phyloP scores from a whole-genome alignment of 176 grass and related monocot species.

The Hyparrhenia diplandra region DNA sequence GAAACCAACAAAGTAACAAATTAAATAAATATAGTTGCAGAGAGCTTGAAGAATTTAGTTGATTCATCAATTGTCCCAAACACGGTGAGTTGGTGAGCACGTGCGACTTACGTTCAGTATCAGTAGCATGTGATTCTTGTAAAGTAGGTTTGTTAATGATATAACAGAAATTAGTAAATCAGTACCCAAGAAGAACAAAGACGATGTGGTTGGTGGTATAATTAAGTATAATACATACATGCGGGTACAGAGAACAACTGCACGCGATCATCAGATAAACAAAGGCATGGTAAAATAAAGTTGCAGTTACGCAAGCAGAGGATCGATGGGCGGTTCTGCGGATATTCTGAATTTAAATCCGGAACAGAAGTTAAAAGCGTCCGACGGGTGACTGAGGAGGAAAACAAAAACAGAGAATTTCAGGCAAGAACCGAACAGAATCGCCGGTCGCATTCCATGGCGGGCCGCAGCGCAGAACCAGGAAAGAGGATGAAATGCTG shows the following conservation, averaged over 20 bases:
- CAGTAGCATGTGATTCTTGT: neutral
- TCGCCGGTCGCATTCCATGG: neutral
- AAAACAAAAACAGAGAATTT: too few relatives aligned
- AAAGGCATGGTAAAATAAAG: too few relatives aligned
- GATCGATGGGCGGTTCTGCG: neutral
- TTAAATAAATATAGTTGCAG: neutral
- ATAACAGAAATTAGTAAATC: neutral
- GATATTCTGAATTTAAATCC: too few relatives aligned
- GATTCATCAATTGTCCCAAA: neutral
- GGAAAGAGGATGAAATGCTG: neutral
- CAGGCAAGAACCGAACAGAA: neutral
- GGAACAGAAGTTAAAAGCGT: neutral
- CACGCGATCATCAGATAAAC: neutral
- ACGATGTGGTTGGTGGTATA: neutral
- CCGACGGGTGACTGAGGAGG: too few relatives aligned
- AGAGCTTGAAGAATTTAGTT: neutral
- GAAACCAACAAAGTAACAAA: neutral
- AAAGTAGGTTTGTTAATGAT: neutral
- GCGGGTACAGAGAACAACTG: neutral
- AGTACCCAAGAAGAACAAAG: neutral
- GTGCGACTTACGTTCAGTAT: neutral
- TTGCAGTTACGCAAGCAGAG: too few relatives aligned
- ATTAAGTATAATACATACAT: too few relatives aligned
- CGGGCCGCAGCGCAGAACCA: neutral
- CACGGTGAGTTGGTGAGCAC: too few relatives aligned